These are phyloP conservation scores for Nidularia pulvinata DNA, from an alignment of 768 basidiomycete genomes.

Conservation along the genomic window DNA sequence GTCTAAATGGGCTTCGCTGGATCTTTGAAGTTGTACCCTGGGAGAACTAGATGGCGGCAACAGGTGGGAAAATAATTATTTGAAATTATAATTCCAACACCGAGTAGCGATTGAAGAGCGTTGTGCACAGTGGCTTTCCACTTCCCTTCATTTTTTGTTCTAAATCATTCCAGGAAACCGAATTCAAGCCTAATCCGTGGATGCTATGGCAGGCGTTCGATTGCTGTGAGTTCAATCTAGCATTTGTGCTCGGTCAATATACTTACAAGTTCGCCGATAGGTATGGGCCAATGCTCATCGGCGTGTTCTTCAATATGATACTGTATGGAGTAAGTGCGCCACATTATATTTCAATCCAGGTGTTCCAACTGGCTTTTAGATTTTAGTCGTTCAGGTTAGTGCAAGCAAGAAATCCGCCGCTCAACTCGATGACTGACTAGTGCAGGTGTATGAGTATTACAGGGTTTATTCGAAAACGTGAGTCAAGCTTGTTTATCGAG, in stretches of 20 bases:
- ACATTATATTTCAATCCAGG: not conserved
- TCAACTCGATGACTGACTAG: not conserved
- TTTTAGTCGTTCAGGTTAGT: slow-evolving; percentile 3
- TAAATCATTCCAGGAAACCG: too few species aligned
- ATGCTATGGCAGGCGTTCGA: slow-evolving; percentile 1
- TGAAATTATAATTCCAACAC: too few species aligned
- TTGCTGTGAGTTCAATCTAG: slow-evolving; percentile 3
- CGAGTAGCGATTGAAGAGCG: too few species aligned
- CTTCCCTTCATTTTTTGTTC: too few species aligned
- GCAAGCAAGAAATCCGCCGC: not conserved
- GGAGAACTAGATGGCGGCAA: too few species aligned
- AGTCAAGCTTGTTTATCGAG: not conserved
- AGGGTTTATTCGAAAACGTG: slow-evolving; percentile 11
- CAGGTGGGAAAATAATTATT: too few species aligned
- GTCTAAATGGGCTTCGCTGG: too few species aligned
- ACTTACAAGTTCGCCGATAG: not conserved
- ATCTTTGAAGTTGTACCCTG: too few species aligned
- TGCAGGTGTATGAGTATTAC: slow-evolving; percentile 12
- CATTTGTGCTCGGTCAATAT: too few species aligned
- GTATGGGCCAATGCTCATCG: slow-evolving; percentile 12
- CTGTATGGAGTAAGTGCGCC: slow-evolving; percentile 4
- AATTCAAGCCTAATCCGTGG: not conserved
- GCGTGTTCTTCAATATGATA: not conserved
- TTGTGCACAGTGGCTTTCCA: too few species aligned
- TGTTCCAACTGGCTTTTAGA: not conserved